These are phyloP conservation scores for Sarcodon aspratus DNA, from an alignment of 768 basidiomycete genomes.

Conservation along the genomic window DNA sequence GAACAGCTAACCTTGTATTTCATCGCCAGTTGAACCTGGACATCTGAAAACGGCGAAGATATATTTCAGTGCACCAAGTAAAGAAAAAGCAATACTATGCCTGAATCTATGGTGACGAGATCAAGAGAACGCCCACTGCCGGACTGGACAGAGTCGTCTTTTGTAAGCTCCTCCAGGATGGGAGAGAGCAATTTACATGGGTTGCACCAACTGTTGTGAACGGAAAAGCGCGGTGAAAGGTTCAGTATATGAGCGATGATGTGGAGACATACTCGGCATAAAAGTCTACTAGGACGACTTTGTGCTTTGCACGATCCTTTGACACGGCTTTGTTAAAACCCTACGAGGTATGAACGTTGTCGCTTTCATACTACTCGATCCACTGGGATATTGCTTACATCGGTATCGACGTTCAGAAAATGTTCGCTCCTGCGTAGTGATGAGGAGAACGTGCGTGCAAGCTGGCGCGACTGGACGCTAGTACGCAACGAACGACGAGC, in stretches of 20 bases:
- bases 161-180: constrained; percentile 47
- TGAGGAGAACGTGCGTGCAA: constrained; percentile 25
- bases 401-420: constrained; percentile 32
- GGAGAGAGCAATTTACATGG: constrained; percentile 71
- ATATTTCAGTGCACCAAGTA: background rate
- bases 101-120: constrained; percentile 58
- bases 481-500: background rate
- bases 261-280: constrained; percentile 58
- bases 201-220: constrained; percentile 53
- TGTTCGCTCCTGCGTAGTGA: constrained; percentile 26
- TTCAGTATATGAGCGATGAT: background rate
- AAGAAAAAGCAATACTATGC: background rate
- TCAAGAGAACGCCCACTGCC: constrained; percentile 51
- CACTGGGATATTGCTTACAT: constrained; percentile 22
- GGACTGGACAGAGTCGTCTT: constrained; percentile 28
- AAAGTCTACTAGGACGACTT: constrained; percentile 65
- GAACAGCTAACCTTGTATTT: constrained; percentile 33
- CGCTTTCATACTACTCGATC: background rate
- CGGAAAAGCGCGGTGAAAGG: constrained; percentile 1
- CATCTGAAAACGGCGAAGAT: constrained; percentile 19
- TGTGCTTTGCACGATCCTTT: constrained; percentile 23
- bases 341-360: constrained; percentile 10
- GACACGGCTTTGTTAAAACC: constrained; percentile 20
- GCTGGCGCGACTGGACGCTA: background rate
- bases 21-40: constrained; percentile 36